These are phyloP conservation scores for Xerophyta viscosa DNA, from an alignment of 106 monocot genomes.

Conservation along the genomic window DNA sequence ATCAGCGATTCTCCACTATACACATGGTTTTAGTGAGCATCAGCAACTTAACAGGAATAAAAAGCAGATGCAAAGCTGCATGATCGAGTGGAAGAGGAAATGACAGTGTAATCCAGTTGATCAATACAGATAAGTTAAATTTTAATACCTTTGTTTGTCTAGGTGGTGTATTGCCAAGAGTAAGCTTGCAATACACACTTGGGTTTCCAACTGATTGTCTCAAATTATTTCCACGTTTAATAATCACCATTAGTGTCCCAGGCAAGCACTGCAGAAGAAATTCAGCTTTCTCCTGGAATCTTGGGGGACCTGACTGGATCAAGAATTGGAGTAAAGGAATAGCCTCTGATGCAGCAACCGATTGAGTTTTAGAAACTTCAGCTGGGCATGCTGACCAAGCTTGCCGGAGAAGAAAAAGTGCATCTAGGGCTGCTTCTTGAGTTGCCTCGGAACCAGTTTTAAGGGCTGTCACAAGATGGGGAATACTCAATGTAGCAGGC, in stretches of 20 bases:
- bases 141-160: slow-evolving; percentile 82
- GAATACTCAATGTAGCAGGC: slow-evolving; percentile 91
- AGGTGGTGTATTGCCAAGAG: slow-evolving; percentile 78
- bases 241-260: slow-evolving; percentile 77
- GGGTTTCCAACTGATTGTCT: slow-evolving; percentile 96
- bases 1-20: too few relatives aligned
- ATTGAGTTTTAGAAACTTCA: slow-evolving; percentile 94
- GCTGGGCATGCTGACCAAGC: slow-evolving; percentile 94
- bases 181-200: slow-evolving; percentile 94
- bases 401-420: slow-evolving; percentile 89
- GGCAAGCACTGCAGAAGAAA: slow-evolving; percentile 93
- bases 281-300: slow-evolving; percentile 97
- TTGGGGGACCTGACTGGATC: slow-evolving; percentile 95
- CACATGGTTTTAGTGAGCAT: too few relatives aligned
- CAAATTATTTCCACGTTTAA: slow-evolving; percentile 90
- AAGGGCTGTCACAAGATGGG: slow-evolving; percentile 85
- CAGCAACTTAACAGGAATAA: too few relatives aligned
- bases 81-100: too few relatives aligned
- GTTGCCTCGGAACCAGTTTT: slow-evolving; percentile 88
- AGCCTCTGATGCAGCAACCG: slow-evolving; percentile 94
- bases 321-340: slow-evolving; percentile 93
- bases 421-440: slow-evolving; percentile 89
- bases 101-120: too few relatives aligned
- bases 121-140: neutral
- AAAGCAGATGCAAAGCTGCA: too few relatives aligned